Evolutionary conservation across 441 rosid genomes (phyloP).

Genomic region (Mallotus repandus): DNA sequence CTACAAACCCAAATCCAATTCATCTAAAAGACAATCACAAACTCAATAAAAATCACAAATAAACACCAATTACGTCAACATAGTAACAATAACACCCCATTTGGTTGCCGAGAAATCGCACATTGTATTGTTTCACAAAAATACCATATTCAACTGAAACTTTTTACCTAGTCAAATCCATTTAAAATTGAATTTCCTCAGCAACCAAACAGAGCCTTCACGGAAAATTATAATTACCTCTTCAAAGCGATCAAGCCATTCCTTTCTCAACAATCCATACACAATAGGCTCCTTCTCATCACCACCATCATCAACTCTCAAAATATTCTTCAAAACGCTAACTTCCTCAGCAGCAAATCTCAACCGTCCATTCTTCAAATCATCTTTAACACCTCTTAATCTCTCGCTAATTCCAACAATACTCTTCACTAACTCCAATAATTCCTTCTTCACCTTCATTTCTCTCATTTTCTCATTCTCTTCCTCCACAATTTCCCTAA

Average conservation of each 20-base stretch:
- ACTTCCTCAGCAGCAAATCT: constrained; percentile 72
- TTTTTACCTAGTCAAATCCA: neutral
- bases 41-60: constrained; percentile 44
- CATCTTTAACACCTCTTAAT: constrained; percentile 58
- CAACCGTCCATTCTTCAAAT: constrained; percentile 52
- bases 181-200: neutral
- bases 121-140: neutral
- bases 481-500: constrained; percentile 57
- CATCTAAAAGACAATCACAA: constrained; percentile 52
- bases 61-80: constrained; percentile 25
- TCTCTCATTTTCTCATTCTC: constrained; percentile 53
- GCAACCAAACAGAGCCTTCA: constrained; percentile 21
- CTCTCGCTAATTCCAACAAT: constrained; percentile 66
- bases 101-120: constrained; percentile 8
- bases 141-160: neutral
- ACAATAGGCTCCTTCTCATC: constrained; percentile 72
- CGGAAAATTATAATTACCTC: constrained; percentile 31
- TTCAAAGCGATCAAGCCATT: constrained; percentile 82
- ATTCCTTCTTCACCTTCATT: constrained; percentile 55
- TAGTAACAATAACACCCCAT: constrained; percentile 1
- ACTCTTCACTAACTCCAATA: constrained; percentile 55
- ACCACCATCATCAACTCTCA: constrained; percentile 61
- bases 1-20: constrained; percentile 80
- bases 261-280: constrained; percentile 63
- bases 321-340: constrained; percentile 55